Base-by-base conservation (phyloP, 139 green algal species). In the Dunaliella sp. region DNA sequence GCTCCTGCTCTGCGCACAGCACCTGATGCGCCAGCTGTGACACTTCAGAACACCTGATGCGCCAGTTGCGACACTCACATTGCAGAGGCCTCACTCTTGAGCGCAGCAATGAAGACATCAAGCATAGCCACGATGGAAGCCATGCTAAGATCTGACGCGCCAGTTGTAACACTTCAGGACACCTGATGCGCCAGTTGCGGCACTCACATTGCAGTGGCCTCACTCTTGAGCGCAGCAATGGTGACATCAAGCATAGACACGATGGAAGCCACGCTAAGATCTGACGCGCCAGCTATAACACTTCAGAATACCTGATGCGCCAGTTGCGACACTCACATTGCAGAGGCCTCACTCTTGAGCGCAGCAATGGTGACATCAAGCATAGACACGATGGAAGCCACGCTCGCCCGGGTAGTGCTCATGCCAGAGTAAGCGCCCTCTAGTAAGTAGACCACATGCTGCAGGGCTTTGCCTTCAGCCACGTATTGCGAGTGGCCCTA, bases 301-400 rank as follows among this genome's bases (percentile, higher is more conserved):
- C n/a, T n/a, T n/a, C n/a, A n/a, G n/a, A n/a, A n/a, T n/a, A n/a
- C n/a, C n/a, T n/a, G n/a, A n/a, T n/a, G n/a, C n/a, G n/a, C n/a
- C n/a, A n/a, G n/a, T n/a, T n/a, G n/a, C n/a, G n/a, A n/a, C n/a
- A 65, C 48, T 65, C 48, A 65, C 48, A 7, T 16, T 65, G 48
- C 48, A 26, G 48, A 26, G 7, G 83, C 88, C n/a, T 88, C 83
- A 26, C 26, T 36, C 65, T 80, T 87, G n/a, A 91, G 81, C 30
- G 57, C 31, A 1, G 31, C 32, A 26, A 91, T 91, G 0, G 85
- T 77, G 0, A 1, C 36, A 32, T 89, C 86, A 30, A 89, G 77
- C 48, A 65, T 65, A 65, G 48, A 65, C 48, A 65, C 48, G 16
- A 65, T 65, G 48, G 48, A 65, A 16, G 48, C 48, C 48, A 65